Base-by-base conservation (phyloP, 2,329 filamentous ascomycete species). In the Clonostachys byssicola region DNA sequence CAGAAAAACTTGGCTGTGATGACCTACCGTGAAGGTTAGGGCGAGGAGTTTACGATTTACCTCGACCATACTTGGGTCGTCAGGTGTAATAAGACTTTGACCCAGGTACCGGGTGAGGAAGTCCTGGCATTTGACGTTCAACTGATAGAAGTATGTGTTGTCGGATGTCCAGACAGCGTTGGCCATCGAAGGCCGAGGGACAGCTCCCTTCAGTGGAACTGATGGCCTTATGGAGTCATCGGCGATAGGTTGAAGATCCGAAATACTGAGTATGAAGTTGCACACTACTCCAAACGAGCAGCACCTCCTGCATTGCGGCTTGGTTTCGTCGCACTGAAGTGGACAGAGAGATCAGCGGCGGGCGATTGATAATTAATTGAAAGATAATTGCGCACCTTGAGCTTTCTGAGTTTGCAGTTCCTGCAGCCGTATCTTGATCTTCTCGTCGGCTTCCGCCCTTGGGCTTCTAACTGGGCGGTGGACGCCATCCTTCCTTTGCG, bases 401-500 rank as follows among this genome's bases (percentile, higher is more conserved):
- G 50, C 52, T 74, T 74, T 49, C 74, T 55, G 5, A 77, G 64
- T 55, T 77, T 77, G 59, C 74, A 78, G 52, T 77, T 77, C 12
- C 70, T 67, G 46, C 74, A 78, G 34, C 74, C 74, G 49, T 60
- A 64, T 56, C 71, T 66, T 14, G 73, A 75, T 48, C 71, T 67
- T 34, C 60, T 48, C 39, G 20, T 13, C 12, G 47, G 23, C 50
- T 10, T 30, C 23, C 23, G 23, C 2, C 23, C 23, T 30, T 30
- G 23, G 23, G 9, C 23, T 30, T 30, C 23, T 30, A 4, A 30
- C 23, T 30, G 23, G 3, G 23, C 23, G 23, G 23, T 30, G 8
- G 23, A 30, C 10, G 23, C 23, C 23, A 30, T 30, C 4, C 9
- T 30, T 8, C 8, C 23, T 4, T 3, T 4, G 23, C 4, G 8